phyloP scores from a whole-genome alignment of 257 asterid genomes.

The Solanum sparsipilum region DNA sequence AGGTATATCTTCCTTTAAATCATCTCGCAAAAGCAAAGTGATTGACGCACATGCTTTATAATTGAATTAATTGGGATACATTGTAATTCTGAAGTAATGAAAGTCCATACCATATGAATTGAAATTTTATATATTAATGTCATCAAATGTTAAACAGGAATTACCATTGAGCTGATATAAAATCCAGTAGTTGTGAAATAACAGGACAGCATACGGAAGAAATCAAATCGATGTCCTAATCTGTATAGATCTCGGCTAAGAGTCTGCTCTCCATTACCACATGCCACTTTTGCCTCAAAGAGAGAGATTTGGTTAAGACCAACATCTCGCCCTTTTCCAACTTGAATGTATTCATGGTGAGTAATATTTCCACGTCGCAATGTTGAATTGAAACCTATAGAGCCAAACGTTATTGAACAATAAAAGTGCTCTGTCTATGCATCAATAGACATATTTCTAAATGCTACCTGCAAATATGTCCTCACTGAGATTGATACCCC shows the following conservation, averaged over 20 bases:
- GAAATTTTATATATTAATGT: neutral
- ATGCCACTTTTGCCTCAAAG: constrained; percentile 94
- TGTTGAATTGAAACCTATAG: constrained; percentile 78
- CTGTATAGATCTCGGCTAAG: constrained; percentile 93
- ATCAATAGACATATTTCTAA: constrained; percentile 3
- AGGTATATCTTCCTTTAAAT: neutral
- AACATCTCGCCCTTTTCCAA: constrained; percentile 95
- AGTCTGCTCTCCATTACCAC: constrained; percentile 95
- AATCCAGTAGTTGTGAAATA: constrained; percentile 85
- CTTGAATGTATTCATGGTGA: constrained; percentile 92
- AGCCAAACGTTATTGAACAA: constrained; percentile 8
- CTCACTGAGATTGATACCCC: constrained; percentile 94
- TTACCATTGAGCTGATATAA: constrained; percentile 92
- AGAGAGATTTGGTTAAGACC: constrained; percentile 95
- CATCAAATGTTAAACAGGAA: neutral
- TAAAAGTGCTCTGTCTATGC: neutral
- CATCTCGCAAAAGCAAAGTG: neutral
- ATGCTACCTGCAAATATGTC: constrained; percentile 95
- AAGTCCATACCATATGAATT: neutral
- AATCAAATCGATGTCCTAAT: constrained; percentile 93
- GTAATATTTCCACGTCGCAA: constrained; percentile 86
- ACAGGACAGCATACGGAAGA: constrained; percentile 89
- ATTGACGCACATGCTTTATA: neutral
- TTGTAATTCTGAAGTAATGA: neutral
- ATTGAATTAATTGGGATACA: neutral